Evolutionary conservation across 2,329 filamentous ascomycete genomes (phyloP).

Genomic region (Fusarium sp.): DNA sequence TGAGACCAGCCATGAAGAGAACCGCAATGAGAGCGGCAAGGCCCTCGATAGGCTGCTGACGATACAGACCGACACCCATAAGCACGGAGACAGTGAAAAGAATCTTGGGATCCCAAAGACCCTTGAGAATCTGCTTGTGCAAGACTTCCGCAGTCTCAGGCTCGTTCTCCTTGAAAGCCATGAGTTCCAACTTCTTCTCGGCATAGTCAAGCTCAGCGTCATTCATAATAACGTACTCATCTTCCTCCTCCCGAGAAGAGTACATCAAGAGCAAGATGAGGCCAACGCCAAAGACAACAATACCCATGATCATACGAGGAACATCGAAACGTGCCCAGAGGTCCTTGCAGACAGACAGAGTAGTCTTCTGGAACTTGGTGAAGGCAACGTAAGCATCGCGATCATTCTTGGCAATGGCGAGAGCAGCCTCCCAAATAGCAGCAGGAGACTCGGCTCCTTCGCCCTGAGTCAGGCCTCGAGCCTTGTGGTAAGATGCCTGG

Average conservation of each 20-base stretch:
- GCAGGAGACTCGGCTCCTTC: slow-evolving; percentile 56
- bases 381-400: slow-evolving; percentile 68
- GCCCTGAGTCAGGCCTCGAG: slow-evolving; percentile 74
- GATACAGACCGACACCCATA: slow-evolving; percentile 48
- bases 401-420: slow-evolving; percentile 54
- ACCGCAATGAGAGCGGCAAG: slow-evolving; percentile 55
- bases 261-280: slow-evolving; percentile 80
- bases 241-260: slow-evolving; percentile 68
- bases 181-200: slow-evolving; percentile 67
- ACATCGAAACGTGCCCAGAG: slow-evolving; percentile 96
- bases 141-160: slow-evolving; percentile 56
- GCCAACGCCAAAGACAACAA: slow-evolving; percentile 75
- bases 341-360: slow-evolving; percentile 80
- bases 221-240: slow-evolving; percentile 65
- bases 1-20: slow-evolving; percentile 56
- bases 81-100: slow-evolving; percentile 48
- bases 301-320: slow-evolving; percentile 83
- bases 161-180: slow-evolving; percentile 51
- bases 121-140: slow-evolving; percentile 51
- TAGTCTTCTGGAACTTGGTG: slow-evolving; percentile 80
- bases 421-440: slow-evolving; percentile 62
- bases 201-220: slow-evolving; percentile 69
- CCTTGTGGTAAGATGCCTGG: slow-evolving; percentile 82
- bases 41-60: slow-evolving; percentile 49
- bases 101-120: slow-evolving; percentile 52